Evolutionary conservation across 495 filamentous ascomycete species (phyloP).

Genomic region (Neurospora sp.): DNA sequence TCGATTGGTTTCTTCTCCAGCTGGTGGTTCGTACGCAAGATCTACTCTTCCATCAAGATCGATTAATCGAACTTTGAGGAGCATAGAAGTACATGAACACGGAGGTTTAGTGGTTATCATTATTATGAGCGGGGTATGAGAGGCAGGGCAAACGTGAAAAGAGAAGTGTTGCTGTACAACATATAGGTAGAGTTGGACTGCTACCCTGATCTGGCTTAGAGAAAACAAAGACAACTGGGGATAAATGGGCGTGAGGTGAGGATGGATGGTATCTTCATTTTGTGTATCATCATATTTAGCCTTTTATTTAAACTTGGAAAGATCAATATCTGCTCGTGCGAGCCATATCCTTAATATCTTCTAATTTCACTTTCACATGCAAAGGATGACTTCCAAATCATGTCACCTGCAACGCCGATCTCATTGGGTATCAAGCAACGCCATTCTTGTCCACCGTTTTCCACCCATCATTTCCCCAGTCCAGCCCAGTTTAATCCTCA

Average conservation of each 20-base stretch:
- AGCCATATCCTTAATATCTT: not conserved
- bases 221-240: slow-evolving; percentile 1
- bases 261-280: not conserved
- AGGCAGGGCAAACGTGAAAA: not conserved
- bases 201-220: not conserved
- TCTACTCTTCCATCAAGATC: slow-evolving; percentile 93
- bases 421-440: not conserved
- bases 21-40: slow-evolving; percentile 87
- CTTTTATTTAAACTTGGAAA: not conserved
- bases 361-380: not conserved
- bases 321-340: not conserved
- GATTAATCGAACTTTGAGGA: slow-evolving; percentile 42
- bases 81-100: not conserved
- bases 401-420: not conserved
- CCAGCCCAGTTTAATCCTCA: slow-evolving; percentile 3
- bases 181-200: not conserved
- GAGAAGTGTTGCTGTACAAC: not conserved
- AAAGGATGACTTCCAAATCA: not conserved
- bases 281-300: not conserved
- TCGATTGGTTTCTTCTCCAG: slow-evolving; percentile 92
- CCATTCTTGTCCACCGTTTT: not conserved
- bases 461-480: not conserved
- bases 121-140: not conserved
- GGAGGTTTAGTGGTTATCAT: not conserved
- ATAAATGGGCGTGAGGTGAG: not conserved